Evolutionary conservation across 352 stramenopile species (phyloP).

Genomic region (Phytophthora sansomeana): DNA sequence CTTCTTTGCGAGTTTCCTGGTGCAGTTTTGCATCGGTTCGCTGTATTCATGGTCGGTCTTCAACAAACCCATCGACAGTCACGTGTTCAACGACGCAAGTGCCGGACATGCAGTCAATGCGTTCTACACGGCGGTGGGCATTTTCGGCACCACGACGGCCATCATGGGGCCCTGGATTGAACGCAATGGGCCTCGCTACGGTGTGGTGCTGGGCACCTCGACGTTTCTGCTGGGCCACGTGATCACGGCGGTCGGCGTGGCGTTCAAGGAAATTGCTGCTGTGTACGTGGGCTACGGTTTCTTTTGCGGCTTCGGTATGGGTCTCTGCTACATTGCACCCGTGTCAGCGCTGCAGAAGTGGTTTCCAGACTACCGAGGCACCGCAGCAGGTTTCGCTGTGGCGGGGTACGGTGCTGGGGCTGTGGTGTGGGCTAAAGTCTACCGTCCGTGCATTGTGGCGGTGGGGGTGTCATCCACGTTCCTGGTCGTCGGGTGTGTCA

Average conservation of each 20-base stretch:
- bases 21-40: slow-evolving; percentile 76
- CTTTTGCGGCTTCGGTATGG: slow-evolving; percentile 72
- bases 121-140: slow-evolving; percentile 75
- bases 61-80: slow-evolving; percentile 69
- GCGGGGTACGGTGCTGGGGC: slow-evolving; percentile 68
- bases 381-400: slow-evolving; percentile 70
- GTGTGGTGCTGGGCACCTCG: slow-evolving; percentile 56
- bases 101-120: slow-evolving; percentile 64
- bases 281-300: slow-evolving; percentile 74
- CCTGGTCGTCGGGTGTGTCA: slow-evolving; percentile 50
- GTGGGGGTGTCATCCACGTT: slow-evolving; percentile 64
- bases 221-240: slow-evolving; percentile 59
- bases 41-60: slow-evolving; percentile 81
- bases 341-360: slow-evolving; percentile 77
- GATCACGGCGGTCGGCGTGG: slow-evolving; percentile 54
- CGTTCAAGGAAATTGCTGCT: slow-evolving; percentile 50
- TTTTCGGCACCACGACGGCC: slow-evolving; percentile 67
- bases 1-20: slow-evolving; percentile 69
- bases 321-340: slow-evolving; percentile 77
- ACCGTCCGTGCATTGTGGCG: slow-evolving; percentile 57
- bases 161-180: slow-evolving; percentile 84
- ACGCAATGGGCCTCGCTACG: slow-evolving; percentile 59
- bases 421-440: slow-evolving; percentile 71
- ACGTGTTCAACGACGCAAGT: slow-evolving; percentile 52
- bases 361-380: slow-evolving; percentile 78